Base-by-base conservation (phyloP, 192 early-diverging fungal species). In the Coemansia reversa region DNA sequence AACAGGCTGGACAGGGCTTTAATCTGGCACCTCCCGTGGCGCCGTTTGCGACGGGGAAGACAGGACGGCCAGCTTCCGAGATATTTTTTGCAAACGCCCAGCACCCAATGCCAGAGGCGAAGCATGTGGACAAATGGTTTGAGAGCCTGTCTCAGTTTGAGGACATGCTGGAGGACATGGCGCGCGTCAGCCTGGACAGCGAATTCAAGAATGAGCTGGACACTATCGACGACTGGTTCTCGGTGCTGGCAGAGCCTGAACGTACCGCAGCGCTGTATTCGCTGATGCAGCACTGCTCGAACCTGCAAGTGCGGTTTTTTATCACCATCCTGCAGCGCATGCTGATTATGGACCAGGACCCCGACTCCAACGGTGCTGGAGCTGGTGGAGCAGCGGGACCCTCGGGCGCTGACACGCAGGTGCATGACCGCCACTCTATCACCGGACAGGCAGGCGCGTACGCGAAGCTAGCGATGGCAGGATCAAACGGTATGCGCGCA, bases 221-320 rank as follows among this genome's bases (percentile, higher is more conserved):
- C 51, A 90, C 93, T 48, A 91, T 98, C 51, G 93, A 98, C 73
- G 88, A 95, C 62, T 98, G 96, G 96, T 94, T 98, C 75, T 84
- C 85, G 6, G 90, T 94, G 29, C 82, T 95, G 53, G 85, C 89
- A 3, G 94, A 98, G 65, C 87, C 92, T 25, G 96, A 98, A 81
- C 82, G 93, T 27, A 96, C 94, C 16, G 87, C 93, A n/a, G 89
- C 92, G 22, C 85, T 98, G 62, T 96, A 96, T 82, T 88, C 89
- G 42, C 85, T 98, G 30, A 83, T 98, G 56, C 94, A 96, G 76
- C 88, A 93, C 78, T 88, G 92, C 9, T 92, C 90, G 18, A 91
- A 87, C 57, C 88, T 98, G 55, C 96, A 98, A 81, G 88, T 94
- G 62, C 87, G 94, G 27, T 98, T 98, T 68, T 92, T 98, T 51